phyloP scores from a whole-genome alignment of 73 alveolate species.

The Diophrys sp. region DNA sequence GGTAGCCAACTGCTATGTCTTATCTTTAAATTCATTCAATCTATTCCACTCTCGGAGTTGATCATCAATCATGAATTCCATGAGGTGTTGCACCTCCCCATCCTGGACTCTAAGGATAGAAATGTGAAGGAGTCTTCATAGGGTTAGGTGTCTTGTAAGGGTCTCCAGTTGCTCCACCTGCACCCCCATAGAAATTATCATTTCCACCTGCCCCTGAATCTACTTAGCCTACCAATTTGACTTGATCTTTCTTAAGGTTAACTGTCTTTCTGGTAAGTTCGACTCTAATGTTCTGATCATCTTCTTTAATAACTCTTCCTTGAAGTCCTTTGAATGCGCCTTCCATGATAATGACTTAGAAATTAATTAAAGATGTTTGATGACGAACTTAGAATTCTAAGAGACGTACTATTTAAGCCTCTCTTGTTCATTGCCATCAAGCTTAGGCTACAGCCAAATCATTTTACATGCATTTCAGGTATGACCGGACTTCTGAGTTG shows the following conservation, averaged over 20 bases:
- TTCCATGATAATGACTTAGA: neutral
- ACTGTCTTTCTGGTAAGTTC: neutral
- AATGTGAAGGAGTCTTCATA: neutral
- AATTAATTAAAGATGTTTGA: neutral
- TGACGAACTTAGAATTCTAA: neutral
- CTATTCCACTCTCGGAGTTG: too few relatives aligned
- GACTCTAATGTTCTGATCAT: neutral
- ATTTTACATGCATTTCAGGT: neutral
- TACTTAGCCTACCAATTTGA: neutral
- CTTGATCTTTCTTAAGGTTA: neutral
- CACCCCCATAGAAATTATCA: neutral
- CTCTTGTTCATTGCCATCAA: neutral
- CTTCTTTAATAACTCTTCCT: neutral
- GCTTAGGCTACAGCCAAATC: neutral
- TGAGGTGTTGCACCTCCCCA: conserved; percentile 3
- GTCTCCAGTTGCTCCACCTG: neutral
- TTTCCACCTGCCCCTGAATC: neutral
- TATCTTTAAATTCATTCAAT: too few relatives aligned
- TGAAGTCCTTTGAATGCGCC: neutral
- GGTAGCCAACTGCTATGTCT: too few relatives aligned
- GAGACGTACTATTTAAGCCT: neutral
- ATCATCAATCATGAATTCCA: too few relatives aligned
- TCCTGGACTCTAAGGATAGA: neutral
- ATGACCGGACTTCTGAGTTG: neutral
- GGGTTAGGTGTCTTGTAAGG: neutral